A percentile compares a stretch with the other conserved stretches of the same genome.
Conservation (phyloP, 352 stramenopile genomes). For the Elongisporangium anandrum region DNA sequence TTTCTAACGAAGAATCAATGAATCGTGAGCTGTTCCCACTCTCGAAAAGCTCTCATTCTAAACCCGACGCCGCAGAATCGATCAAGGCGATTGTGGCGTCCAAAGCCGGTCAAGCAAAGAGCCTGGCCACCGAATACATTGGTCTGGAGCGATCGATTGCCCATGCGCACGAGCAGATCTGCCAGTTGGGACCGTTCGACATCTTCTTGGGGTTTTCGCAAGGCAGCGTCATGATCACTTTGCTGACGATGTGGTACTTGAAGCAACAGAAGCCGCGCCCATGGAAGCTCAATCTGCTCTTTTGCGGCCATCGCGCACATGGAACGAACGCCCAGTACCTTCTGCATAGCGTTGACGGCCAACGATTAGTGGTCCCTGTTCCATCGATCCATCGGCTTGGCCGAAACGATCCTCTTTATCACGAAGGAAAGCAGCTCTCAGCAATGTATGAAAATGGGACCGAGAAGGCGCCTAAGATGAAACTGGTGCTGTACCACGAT, state of each 20-base stretch:
- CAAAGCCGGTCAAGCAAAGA: slow-evolving; percentile 10
- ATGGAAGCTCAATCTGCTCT: slow-evolving; percentile 50
- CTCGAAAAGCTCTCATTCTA: too few species aligned
- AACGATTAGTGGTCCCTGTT: slow-evolving; percentile 29
- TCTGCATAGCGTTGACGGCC: slow-evolving; percentile 25
- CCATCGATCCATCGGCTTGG: slow-evolving; percentile 62
- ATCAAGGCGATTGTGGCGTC: slow-evolving; percentile 3
- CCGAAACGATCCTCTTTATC: slow-evolving; percentile 44
- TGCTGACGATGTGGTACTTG: slow-evolving; percentile 39
- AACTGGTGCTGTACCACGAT: slow-evolving; percentile 39
- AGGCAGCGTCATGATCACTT: slow-evolving; percentile 42
- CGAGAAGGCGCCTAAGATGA: too few species aligned
- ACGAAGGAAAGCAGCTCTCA: slow-evolving; percentile 28
- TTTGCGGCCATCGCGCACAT: slow-evolving; percentile 23
- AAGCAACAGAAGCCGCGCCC: slow-evolving; percentile 20
- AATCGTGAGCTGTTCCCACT: too few species aligned
- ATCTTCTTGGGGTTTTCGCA: slow-evolving; percentile 65
- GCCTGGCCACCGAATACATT: slow-evolving; percentile 13
- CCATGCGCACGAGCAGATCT: slow-evolving; percentile 44
- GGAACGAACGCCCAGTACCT: slow-evolving; percentile 16
- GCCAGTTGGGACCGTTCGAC: slow-evolving; percentile 44
- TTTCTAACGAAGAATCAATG: too few species aligned
- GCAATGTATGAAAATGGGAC: too few species aligned
- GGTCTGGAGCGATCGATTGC: slow-evolving; percentile 36
- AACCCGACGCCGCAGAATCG: too few species aligned